Base-by-base conservation (phyloP, 2,329 filamentous ascomycete genomes). In the Calonectria naviculata region DNA sequence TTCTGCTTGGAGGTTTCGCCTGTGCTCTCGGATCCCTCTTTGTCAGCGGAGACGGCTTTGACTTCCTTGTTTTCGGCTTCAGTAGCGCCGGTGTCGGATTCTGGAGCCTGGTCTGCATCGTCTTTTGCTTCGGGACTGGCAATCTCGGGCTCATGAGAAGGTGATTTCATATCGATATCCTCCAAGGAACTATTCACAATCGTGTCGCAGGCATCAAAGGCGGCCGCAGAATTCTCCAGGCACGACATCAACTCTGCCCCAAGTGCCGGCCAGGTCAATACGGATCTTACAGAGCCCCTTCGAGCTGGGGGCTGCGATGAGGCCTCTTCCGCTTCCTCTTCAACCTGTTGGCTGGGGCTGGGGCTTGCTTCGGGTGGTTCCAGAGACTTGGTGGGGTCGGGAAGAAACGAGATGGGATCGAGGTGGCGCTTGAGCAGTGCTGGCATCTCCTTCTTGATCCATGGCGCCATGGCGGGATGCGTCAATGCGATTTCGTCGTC, bases 331-430 rank as follows among this genome's bases (percentile, higher is more conserved):
- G 65, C 60, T 29, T 76, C 73, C 41, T 78, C 70, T 19, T 67
- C 63, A 0, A 58, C 10, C 24, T 72, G 70, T 6, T 75, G 71
- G 38, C 72, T 70, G 2, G 62, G n/a, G 8, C 26, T 36, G 5
- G 75, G 66, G n/a, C 71, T 74, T 19, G 75, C 70, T 5, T 74
- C 74, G 0, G 81, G 80, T 1, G 81, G 78, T 10, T 81, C 83
- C 17, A 87, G 74, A 4, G 77, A 76, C 52, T 80, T 82, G 2
- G 87, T 87, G 2, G 87, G 86, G 65, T 92, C 83, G 0, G 90
- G 90, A 0, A 93, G 83, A 78, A 90, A 92, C 2, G 90, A 86
- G n/a, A 92, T 86, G 0, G 90, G 90, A 66, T 93, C 91, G 21
- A 92, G 81, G 63, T 88, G 87, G 31, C 87, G 88, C 72, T 85